phyloP scores from a whole-genome alignment of 1,139 yeast species.

The Martiniozyma asiatica region DNA sequence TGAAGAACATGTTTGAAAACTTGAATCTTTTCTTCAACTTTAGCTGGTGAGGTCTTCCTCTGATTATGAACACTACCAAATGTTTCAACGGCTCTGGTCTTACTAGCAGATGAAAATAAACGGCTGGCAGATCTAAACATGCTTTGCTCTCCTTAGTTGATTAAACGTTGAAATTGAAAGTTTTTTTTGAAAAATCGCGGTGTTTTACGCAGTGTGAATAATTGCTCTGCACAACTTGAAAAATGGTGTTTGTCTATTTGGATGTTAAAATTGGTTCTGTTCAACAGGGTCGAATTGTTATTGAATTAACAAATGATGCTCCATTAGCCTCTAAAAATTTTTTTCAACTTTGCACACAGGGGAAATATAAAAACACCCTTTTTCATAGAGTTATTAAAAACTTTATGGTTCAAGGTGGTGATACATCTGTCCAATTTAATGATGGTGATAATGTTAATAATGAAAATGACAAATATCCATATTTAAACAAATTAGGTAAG shows the following conservation, averaged over 20 bases:
- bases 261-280: slow-evolving; percentile 43
- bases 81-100: too few relatives aligned
- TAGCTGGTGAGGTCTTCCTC: too few relatives aligned
- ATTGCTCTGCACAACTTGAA: too few relatives aligned
- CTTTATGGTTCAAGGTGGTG: slow-evolving; percentile 77
- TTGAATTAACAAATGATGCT: slow-evolving; percentile 43
- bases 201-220: too few relatives aligned
- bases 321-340: slow-evolving; percentile 52
- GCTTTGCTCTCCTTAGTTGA: too few relatives aligned
- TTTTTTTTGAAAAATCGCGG: too few relatives aligned
- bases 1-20: slow-evolving; percentile 55
- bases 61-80: too few relatives aligned
- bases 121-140: too few relatives aligned
- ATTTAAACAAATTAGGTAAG: slow-evolving; percentile 30
- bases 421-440: slow-evolving; percentile 34
- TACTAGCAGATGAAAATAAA: too few relatives aligned
- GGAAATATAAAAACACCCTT: slow-evolving; percentile 31
- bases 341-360: slow-evolving; percentile 30
- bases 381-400: slow-evolving; percentile 67
- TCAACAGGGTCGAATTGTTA: slow-evolving; percentile 50
- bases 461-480: slow-evolving; percentile 20
- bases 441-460: slow-evolving; percentile 14
- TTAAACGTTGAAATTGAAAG: too few relatives aligned
- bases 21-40: slow-evolving; percentile 16
- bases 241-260: slow-evolving; percentile 31